Conservation (phyloP, 345 rosid genomes). For the Eucalyptus pumila region DNA sequence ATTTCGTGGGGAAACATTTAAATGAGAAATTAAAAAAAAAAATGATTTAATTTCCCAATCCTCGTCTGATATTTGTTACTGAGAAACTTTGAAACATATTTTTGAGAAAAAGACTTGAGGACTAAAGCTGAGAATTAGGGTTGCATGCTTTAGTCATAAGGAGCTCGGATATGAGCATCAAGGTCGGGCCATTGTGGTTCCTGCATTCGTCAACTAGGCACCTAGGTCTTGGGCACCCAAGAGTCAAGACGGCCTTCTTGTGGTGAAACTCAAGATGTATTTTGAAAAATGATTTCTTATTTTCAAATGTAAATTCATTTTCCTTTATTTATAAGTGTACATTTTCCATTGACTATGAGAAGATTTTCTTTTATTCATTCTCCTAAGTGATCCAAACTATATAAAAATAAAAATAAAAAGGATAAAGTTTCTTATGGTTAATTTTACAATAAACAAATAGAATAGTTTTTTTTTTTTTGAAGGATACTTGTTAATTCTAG, state of each 20-base stretch:
- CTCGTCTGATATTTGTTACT: not conserved
- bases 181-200: not conserved
- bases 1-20: not conserved
- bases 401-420: not conserved
- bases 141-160: not conserved
- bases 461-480: not conserved
- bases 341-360: not conserved
- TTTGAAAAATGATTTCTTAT: not conserved
- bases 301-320: not conserved
- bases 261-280: not conserved
- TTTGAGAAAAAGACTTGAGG: not conserved
- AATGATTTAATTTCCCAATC: not conserved
- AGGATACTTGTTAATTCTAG: not conserved
- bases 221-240: accelerated
- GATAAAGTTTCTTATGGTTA: accelerated
- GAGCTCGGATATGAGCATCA: not conserved
- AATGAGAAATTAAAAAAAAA: not conserved
- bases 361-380: not conserved
- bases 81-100: not conserved
- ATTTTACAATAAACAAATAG: not conserved
- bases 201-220: not conserved
- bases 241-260: not conserved
- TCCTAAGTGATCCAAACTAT: not conserved
- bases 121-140: not conserved
- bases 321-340: not conserved